Percentiles rank a stretch among this genome's conserved stretches.
phyloP scores from a whole-genome alignment of 2,329 filamentous ascomycete species.

The Aspergillus pseudoglaucus region DNA sequence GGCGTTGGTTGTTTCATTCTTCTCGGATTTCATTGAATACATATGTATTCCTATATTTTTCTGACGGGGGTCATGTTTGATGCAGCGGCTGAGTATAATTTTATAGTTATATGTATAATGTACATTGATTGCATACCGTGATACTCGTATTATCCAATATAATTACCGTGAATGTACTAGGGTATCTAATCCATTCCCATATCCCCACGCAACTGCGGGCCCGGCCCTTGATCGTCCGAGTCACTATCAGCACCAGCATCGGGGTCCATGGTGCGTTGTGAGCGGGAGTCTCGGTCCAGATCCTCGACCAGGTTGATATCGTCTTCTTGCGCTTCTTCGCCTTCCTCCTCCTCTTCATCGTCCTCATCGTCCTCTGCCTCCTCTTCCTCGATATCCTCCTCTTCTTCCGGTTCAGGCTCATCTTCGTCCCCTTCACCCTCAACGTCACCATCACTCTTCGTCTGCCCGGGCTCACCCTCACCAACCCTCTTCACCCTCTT shows the following conservation, averaged over 20 bases:
- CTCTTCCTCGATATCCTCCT: conserved; percentile 17
- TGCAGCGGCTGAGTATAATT: too few relatives aligned
- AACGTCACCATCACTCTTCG: conserved; percentile 5
- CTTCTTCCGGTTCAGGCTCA: conserved; percentile 23
- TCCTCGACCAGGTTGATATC: conserved; percentile 35
- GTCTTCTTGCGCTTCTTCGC: conserved; percentile 21
- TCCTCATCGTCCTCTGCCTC: conserved; percentile 22
- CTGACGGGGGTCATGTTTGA: too few relatives aligned
- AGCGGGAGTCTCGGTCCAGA: conserved; percentile 23
- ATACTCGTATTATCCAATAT: too few relatives aligned
- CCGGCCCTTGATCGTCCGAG: conserved; percentile 25
- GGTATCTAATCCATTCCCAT: conserved; percentile 20
- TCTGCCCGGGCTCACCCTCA: conserved; percentile 3
- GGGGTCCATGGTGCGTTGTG: conserved; percentile 21
- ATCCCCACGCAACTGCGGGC: conserved; percentile 25
- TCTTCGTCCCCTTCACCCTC: conserved; percentile 3
- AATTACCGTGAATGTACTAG: too few relatives aligned
- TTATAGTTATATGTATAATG: not conserved
- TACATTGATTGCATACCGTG: not conserved
- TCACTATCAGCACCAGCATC: conserved; percentile 27
- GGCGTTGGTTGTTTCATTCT: not conserved
- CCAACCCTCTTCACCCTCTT: conserved; percentile 16
- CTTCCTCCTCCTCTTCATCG: conserved; percentile 15
- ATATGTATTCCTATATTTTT: not conserved
- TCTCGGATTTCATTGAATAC: not conserved